phyloP scores from a whole-genome alignment of 2,329 filamentous ascomycete species.

The Aspergillus pseudonomiae region DNA sequence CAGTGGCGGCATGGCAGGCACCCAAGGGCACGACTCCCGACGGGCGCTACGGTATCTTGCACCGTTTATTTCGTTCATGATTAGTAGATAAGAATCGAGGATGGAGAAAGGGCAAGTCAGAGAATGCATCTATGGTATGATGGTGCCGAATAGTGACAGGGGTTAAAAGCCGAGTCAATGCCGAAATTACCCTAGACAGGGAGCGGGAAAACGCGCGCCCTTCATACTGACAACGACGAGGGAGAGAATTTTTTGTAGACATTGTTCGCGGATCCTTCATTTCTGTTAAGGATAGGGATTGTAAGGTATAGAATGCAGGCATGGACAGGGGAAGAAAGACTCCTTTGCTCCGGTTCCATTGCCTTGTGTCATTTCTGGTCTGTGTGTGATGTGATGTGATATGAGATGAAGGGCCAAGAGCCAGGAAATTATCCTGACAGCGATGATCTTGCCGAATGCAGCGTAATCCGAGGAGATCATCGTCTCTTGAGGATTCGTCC shows the following conservation, averaged over 20 bases:
- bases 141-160: constrained; percentile 2
- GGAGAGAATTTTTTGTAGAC: neutral
- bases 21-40: neutral
- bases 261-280: neutral
- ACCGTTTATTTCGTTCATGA: neutral
- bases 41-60: neutral
- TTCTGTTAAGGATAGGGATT: constrained; percentile 1
- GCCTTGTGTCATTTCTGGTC: neutral
- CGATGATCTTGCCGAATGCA: neutral
- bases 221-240: neutral
- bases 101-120: neutral
- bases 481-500: neutral
- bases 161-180: neutral
- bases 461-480: neutral
- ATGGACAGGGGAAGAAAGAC: neutral
- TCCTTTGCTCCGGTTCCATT: neutral
- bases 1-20: neutral
- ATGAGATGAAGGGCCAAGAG: neutral
- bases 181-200: neutral
- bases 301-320: neutral
- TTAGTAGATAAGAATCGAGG: neutral
- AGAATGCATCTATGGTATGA: constrained; percentile 6
- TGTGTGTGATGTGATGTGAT: neutral
- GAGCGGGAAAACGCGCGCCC: neutral
- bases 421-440: constrained; percentile 1